These are phyloP conservation scores for Colletotrichum coccodes DNA, from an alignment of 2,329 filamentous ascomycete species.

Conservation along the genomic window DNA sequence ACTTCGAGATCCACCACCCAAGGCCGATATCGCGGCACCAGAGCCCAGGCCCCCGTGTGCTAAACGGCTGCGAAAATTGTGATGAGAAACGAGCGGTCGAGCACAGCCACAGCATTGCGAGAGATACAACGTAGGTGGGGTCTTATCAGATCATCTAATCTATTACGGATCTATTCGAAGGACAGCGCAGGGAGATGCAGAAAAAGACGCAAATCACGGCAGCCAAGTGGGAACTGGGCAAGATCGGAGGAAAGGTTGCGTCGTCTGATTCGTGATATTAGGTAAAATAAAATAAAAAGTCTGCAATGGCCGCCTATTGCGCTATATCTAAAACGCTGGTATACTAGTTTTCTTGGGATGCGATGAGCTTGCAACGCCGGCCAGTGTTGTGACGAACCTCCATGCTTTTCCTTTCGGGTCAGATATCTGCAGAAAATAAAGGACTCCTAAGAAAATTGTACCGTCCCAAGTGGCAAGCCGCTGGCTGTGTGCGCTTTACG, in stretches of 20 bases:
- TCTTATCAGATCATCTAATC: constrained; percentile 5
- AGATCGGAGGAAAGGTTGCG: background rate
- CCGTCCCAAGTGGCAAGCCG: background rate
- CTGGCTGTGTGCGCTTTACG: background rate
- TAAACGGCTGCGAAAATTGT: background rate
- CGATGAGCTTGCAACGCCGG: background rate
- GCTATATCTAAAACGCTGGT: constrained; percentile 31
- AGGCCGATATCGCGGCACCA: constrained; percentile 9
- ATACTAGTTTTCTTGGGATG: constrained; percentile 13
- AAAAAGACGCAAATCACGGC: constrained; percentile 24
- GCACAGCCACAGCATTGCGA: background rate
- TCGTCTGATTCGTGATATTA: constrained; percentile 30
- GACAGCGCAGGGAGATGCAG: no score
- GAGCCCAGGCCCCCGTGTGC: background rate
- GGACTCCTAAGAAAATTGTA: background rate
- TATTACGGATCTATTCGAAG: background rate
- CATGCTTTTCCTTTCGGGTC: background rate
- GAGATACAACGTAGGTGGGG: background rate
- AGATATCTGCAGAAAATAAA: background rate
- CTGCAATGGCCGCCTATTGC: constrained; percentile 22
- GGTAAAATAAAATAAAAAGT: constrained; percentile 15
- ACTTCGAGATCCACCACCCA: background rate
- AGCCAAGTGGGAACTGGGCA: constrained; percentile 1
- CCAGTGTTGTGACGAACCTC: background rate
- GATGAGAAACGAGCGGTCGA: background rate